A percentile compares a stretch with the other conserved stretches of the same genome.
Evolutionary conservation across 2,329 filamentous ascomycete genomes (phyloP).

Genomic region (Stachybotrys echinatus): DNA sequence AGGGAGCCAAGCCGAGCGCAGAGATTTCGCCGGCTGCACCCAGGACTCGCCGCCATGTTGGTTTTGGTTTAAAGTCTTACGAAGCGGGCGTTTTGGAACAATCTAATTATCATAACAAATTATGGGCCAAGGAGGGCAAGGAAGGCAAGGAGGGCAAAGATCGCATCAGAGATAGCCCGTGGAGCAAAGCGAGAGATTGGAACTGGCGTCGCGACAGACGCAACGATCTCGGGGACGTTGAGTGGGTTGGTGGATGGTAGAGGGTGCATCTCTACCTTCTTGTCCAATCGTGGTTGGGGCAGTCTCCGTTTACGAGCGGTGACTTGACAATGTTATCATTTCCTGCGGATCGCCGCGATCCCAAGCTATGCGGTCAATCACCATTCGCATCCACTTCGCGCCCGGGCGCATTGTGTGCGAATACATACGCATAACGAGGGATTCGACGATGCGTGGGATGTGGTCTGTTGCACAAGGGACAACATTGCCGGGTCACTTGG

Average conservation of each 20-base stretch:
- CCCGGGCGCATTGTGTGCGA: neutral
- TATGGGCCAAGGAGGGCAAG: constrained; percentile 34
- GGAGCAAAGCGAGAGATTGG: constrained; percentile 54
- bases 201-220: constrained; percentile 59
- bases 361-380: too few relatives aligned
- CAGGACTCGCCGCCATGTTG: constrained; percentile 43
- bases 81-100: constrained; percentile 45
- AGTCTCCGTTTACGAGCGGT: constrained; percentile 10
- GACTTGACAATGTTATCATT: neutral
- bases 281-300: constrained; percentile 58
- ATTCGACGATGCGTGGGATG: neutral
- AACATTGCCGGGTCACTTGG: neutral
- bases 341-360: neutral
- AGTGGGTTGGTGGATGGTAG: constrained; percentile 94
- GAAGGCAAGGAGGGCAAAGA: constrained; percentile 20
- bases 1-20: constrained; percentile 43
- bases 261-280: constrained; percentile 38
- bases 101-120: constrained; percentile 26
- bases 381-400: neutral
- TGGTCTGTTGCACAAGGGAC: neutral
- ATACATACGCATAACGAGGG: neutral
- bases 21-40: constrained; percentile 42
- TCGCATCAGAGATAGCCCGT: constrained; percentile 47
- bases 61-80: constrained; percentile 42
- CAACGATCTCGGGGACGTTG: constrained; percentile 70